These are phyloP conservation scores for Sutorius australiensis DNA, from an alignment of 768 basidiomycete species.

Conservation along the genomic window DNA sequence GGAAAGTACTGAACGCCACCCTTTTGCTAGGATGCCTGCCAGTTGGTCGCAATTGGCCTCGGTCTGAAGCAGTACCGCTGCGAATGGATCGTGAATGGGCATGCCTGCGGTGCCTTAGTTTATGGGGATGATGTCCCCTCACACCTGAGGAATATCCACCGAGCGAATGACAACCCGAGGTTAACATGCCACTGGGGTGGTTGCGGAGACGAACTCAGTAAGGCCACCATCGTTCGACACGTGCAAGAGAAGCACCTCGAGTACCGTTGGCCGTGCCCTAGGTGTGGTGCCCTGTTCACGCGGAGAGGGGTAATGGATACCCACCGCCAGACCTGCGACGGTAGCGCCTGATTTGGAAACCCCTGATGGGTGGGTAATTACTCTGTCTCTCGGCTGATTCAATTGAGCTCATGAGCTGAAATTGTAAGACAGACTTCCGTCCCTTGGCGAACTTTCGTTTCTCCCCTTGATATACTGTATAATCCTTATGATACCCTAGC, in stretches of 20 bases:
- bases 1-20: neutral
- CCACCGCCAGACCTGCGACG: conserved; percentile 13
- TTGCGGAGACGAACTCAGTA: conserved; percentile 16
- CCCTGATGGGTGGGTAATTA: conserved; percentile 2
- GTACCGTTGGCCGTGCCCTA: conserved; percentile 22
- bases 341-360: neutral
- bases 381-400: neutral
- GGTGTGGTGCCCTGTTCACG: conserved; percentile 14
- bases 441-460: neutral
- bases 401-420: neutral
- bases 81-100: conserved; percentile 11
- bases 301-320: conserved; percentile 17
- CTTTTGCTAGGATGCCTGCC: conserved; percentile 7
- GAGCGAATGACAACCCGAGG: neutral
- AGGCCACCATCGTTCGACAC: conserved; percentile 15
- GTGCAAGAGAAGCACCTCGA: conserved; percentile 24
- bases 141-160: conserved; percentile 16
- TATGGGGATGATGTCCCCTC: conserved; percentile 13
- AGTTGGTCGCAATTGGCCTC: conserved; percentile 6
- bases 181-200: conserved; percentile 14
- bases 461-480: neutral
- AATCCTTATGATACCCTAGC: neutral
- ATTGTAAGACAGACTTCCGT: neutral
- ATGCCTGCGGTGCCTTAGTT: conserved; percentile 6
- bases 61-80: conserved; percentile 3